A percentile compares a stretch with the other conserved stretches of the same genome.
These are phyloP conservation scores for Daedalea quercina DNA, from an alignment of 768 basidiomycete genomes.

Conservation along the genomic window DNA sequence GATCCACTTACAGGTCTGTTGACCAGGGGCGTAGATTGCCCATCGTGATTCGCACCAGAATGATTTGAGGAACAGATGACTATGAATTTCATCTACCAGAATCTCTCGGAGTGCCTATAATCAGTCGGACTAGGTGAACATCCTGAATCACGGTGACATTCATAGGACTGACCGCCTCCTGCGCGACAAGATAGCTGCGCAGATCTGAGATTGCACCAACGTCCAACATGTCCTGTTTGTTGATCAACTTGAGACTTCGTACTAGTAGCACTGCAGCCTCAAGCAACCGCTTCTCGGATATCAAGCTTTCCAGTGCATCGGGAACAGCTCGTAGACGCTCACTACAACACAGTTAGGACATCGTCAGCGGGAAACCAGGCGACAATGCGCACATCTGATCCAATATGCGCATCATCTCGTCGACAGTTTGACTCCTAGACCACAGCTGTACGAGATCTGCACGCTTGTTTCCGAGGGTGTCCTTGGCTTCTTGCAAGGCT, in stretches of 20 bases:
- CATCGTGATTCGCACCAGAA: slow-evolving; percentile 96
- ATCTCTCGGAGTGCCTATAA: slow-evolving; percentile 84
- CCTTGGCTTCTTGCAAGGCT: slow-evolving; percentile 72
- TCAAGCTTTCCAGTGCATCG: slow-evolving; percentile 86
- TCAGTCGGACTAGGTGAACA: slow-evolving; percentile 7
- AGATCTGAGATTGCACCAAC: slow-evolving; percentile 93
- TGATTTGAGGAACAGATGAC: slow-evolving; percentile 93
- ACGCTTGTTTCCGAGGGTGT: slow-evolving; percentile 71
- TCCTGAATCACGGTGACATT: neutral
- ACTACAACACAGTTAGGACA: too few species aligned
- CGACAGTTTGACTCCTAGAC: slow-evolving; percentile 82
- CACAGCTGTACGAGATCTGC: slow-evolving; percentile 88
- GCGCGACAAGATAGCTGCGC: slow-evolving; percentile 72
- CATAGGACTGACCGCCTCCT: slow-evolving; percentile 67
- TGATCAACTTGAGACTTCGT: slow-evolving; percentile 83
- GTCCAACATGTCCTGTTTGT: slow-evolving; percentile 88
- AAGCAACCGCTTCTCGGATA: slow-evolving; percentile 90
- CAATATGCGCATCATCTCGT: slow-evolving; percentile 92
- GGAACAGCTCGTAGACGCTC: slow-evolving; percentile 89
- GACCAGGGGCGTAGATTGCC: slow-evolving; percentile 76
- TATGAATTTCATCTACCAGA: slow-evolving; percentile 90
- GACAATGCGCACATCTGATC: slow-evolving; percentile 99
- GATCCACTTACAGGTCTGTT: slow-evolving; percentile 59
- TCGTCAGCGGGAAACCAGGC: too few species aligned
- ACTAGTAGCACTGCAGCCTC: slow-evolving; percentile 86